Conservation (phyloP, 1,284 basidiomycete genomes). For the Pyrrhoderma noxium region DNA sequence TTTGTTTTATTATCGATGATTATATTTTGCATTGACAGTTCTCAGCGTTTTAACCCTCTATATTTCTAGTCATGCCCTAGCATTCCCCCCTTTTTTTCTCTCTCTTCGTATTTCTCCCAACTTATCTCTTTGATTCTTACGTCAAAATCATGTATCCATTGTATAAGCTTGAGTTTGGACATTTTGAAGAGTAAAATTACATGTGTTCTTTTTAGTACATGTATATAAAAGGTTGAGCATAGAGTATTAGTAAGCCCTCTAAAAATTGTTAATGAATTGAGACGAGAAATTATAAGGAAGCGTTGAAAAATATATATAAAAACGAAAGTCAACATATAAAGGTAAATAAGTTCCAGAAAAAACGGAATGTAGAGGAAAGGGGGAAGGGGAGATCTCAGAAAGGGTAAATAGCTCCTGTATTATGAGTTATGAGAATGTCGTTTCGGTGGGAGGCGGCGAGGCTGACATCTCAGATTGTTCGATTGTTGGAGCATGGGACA, state of each 20-base stretch:
- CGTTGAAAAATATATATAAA: too few relatives aligned
- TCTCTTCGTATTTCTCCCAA: too few relatives aligned
- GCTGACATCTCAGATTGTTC: background rate
- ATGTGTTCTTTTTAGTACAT: too few relatives aligned
- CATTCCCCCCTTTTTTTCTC: background rate
- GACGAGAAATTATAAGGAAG: too few relatives aligned
- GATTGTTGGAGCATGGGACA: background rate
- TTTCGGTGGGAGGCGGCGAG: background rate
- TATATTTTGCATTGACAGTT: constrained; percentile 13
- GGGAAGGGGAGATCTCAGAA: constrained; percentile 17
- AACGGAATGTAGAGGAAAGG: too few relatives aligned
- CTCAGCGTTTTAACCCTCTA: constrained; percentile 12
- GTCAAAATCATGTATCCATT: constrained; percentile 1
- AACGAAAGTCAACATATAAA: too few relatives aligned
- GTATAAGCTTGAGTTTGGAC: constrained; percentile 2
- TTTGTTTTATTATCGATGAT: constrained; percentile 14
- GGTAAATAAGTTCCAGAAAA: too few relatives aligned
- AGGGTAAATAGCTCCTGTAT: constrained; percentile 23
- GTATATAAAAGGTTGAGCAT: too few relatives aligned
- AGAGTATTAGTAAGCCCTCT: too few relatives aligned
- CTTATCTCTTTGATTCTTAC: too few relatives aligned
- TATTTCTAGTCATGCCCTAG: constrained; percentile 3
- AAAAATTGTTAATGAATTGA: too few relatives aligned
- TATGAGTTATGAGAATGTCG: constrained; percentile 24
- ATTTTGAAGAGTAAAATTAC: too few relatives aligned